Base-by-base conservation (phyloP, 2,329 filamentous ascomycete genomes). In the Alternaria brassicae region DNA sequence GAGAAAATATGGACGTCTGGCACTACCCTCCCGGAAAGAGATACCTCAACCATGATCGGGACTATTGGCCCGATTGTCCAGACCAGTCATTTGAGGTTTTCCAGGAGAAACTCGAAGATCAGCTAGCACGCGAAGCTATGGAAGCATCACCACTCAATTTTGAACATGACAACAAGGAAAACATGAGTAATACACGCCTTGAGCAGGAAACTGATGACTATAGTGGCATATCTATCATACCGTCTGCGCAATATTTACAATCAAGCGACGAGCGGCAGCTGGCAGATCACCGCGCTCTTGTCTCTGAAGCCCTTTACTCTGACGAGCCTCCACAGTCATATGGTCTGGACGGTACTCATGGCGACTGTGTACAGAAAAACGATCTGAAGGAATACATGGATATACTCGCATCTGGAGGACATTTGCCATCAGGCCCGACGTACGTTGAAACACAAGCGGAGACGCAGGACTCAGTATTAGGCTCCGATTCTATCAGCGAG, bases 161-260 rank as follows among this genome's bases (percentile, higher is more conserved):
- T 37, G 60, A 70, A 9, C 59, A 69, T 25, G 68, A 70, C 13
- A 60, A 71, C 36, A 72, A 72, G 39, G 69, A 72, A 32, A 72
- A 71, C 47, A 19, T 39, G 9, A 47, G 45, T 12, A 45, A 42
- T 21, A 28, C 37, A 10, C 61, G 62, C 9, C 34, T 54, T 3
- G 54, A 56, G 15, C 48, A 53, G 2, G 27, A 8, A 17, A 32
- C 53, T 12, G 50, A 62, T 15, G 28, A 52, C 21, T 19, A 53
- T 6, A 39, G 59, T 12, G 51, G 60, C 6, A 49, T 70, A 2
- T 59, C 58, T 8, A 51, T 70, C 40, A 61, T 68, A 10, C 61
- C 69, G 28, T 60, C 53, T 21, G 62, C 66, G 25, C 58, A 65
- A 21, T 65, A 66, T 27, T 56, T 25, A 44, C 56, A 25, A 21